Evolutionary conservation across 2,329 filamentous ascomycete species (phyloP), one percentile per base, ranked within the genome.

Genomic region (Triangularia setosa): DNA sequence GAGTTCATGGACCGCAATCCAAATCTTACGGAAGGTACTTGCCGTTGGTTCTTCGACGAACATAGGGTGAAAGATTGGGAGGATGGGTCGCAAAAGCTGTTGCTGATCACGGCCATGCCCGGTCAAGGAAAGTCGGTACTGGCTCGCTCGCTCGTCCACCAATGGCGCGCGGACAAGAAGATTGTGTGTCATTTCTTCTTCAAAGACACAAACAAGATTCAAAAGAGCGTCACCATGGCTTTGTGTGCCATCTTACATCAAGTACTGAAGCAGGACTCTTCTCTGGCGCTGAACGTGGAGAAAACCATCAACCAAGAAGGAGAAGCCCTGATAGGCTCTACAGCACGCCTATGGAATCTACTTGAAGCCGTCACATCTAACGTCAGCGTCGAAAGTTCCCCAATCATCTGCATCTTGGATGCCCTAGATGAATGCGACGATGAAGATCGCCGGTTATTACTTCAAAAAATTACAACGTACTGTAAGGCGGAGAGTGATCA

Each of bases 151-250:
- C n/a, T 58, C 1, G 56, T 58, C 3, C 25, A 58, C 8, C 12
- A 14, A 14, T 58, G 56, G 56, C 25, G 56, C 6, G 27, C 21
- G 14, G 18, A 33, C 5, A 58, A 23, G n/a, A 35, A 58, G 4
- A 35, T 35, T 6, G 56, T 58, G 1, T 58, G 56, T 24, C 56
- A 58, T 7, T 58, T 58, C 27, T 58, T 58, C 28, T 58, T 58
- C 56, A 58, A 58, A 14, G 56, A 58, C 6, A 58, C 28, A 28
- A 58, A 58, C 25, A 12, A 40, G 2, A 30, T 33, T 7, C 56
- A 58, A n/a, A 58, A 58, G n/a, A 40, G 25, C 16, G 28, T 23
- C 56, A 23, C 21, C 28, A 58, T 58, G 56, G 56, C 56, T 18
- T 14, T 58, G 27, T 58, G 56, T n/a, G 56, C 56, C 3, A 33